phyloP scores from a whole-genome alignment of 192 early-diverging fungal genomes.

The Umbelopsis ramanniana region DNA sequence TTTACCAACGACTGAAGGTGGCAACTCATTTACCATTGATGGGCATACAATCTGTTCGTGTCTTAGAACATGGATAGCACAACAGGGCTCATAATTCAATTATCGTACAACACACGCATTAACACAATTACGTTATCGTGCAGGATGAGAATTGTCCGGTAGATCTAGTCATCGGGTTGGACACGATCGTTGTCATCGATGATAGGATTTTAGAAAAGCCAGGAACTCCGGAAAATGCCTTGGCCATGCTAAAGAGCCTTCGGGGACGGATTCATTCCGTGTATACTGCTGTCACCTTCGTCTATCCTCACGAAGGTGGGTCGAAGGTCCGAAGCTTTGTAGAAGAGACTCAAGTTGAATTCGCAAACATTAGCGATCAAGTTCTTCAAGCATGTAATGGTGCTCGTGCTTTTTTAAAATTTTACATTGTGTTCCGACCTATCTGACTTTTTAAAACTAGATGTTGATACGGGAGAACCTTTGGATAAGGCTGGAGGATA shows the following conservation, averaged over 20 bases:
- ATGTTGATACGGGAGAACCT: constrained; percentile 55
- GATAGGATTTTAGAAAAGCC: constrained; percentile 88
- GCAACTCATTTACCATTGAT: background rate
- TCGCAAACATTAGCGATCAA: constrained; percentile 63
- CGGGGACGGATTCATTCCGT: constrained; percentile 70
- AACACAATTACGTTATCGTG: no score
- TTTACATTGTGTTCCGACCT: no score
- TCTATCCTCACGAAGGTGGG: constrained; percentile 36
- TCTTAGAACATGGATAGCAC: no score
- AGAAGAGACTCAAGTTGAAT: constrained; percentile 73
- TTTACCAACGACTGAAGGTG: constrained; percentile 61
- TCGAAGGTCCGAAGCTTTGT: constrained; percentile 42
- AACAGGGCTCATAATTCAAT: no score
- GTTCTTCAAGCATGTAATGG: constrained; percentile 60
- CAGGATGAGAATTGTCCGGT: constrained; percentile 21
- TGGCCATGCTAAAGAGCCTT: constrained; percentile 63
- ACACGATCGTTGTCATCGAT: constrained; percentile 75
- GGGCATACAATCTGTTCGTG: background rate
- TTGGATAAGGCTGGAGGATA: constrained; percentile 86
- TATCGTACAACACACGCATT: no score
- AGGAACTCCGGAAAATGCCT: constrained; percentile 55
- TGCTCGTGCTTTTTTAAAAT: background rate
- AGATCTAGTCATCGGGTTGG: constrained; percentile 78
- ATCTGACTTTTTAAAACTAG: constrained; percentile 20
- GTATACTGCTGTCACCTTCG: constrained; percentile 72